phyloP scores from a whole-genome alignment of 1,284 basidiomycete species.

The Puccinia horiana region DNA sequence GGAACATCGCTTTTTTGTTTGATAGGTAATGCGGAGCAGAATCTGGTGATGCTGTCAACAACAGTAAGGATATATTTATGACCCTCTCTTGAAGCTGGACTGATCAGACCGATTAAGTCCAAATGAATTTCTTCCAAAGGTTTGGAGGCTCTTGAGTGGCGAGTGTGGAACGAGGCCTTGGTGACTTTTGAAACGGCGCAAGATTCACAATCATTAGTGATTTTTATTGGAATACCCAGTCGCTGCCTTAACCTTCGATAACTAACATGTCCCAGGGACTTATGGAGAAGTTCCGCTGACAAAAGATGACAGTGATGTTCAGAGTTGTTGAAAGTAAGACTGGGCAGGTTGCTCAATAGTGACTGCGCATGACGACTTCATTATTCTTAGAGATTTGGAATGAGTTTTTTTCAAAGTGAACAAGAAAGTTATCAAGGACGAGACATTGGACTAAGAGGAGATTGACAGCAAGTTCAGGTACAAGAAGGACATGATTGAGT shows the following conservation, averaged over 20 bases:
- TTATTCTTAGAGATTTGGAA: not conserved
- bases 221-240: not conserved
- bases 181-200: not conserved
- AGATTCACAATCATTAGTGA: not conserved
- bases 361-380: not conserved
- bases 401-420: not conserved
- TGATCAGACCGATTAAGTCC: not conserved
- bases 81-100: not conserved
- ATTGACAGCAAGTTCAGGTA: not conserved
- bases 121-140: not conserved
- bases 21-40: not conserved
- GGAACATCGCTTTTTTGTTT: not conserved
- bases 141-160: not conserved
- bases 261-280: not conserved
- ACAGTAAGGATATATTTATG: not conserved
- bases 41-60: not conserved
- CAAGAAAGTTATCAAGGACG: not conserved
- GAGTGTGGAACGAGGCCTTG: not conserved
- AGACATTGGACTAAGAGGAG: not conserved
- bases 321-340: not conserved
- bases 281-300: not conserved
- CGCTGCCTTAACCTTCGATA: not conserved
- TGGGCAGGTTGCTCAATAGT: not conserved
- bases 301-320: not conserved
- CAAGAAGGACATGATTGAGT: not conserved